phyloP scores from a whole-genome alignment of 441 rosid species.

The Croton laevigatus region DNA sequence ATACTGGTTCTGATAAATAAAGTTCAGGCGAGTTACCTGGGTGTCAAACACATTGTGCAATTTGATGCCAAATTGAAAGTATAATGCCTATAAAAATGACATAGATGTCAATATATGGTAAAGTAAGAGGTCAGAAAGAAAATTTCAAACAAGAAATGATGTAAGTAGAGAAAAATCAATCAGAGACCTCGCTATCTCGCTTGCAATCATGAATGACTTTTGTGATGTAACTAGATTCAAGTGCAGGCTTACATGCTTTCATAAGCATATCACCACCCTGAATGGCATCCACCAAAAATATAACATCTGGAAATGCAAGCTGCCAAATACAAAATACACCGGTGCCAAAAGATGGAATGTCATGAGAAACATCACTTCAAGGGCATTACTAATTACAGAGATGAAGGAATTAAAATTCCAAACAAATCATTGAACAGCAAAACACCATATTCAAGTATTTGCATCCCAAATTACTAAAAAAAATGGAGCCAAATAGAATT shows the following conservation, averaged over 20 bases:
- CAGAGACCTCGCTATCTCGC: conserved; percentile 92
- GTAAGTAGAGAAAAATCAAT: conserved; percentile 26
- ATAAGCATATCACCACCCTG: conserved; percentile 69
- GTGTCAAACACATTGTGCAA: conserved; percentile 84
- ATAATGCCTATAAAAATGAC: conserved; percentile 58
- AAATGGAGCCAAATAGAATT: background rate
- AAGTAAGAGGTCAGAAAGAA: background rate
- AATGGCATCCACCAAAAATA: conserved; percentile 78
- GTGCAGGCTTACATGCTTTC: conserved; percentile 93
- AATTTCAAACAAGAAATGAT: conserved; percentile 14
- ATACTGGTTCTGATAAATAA: conserved; percentile 1
- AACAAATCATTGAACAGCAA: background rate
- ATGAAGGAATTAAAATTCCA: background rate
- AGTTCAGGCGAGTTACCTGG: conserved; percentile 46
- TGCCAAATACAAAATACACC: conserved; percentile 36
- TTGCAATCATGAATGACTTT: conserved; percentile 99
- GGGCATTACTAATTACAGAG: background rate
- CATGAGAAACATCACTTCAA: background rate
- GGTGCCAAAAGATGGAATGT: background rate
- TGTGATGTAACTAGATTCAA: conserved; percentile 78
- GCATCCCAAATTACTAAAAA: background rate
- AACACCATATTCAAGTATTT: background rate
- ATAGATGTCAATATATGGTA: conserved; percentile 10
- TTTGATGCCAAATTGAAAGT: conserved; percentile 87
- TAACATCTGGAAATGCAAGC: conserved; percentile 92